Evolutionary conservation across 306 rosid species (phyloP).

Genomic region (Quercus aquifolioides): DNA sequence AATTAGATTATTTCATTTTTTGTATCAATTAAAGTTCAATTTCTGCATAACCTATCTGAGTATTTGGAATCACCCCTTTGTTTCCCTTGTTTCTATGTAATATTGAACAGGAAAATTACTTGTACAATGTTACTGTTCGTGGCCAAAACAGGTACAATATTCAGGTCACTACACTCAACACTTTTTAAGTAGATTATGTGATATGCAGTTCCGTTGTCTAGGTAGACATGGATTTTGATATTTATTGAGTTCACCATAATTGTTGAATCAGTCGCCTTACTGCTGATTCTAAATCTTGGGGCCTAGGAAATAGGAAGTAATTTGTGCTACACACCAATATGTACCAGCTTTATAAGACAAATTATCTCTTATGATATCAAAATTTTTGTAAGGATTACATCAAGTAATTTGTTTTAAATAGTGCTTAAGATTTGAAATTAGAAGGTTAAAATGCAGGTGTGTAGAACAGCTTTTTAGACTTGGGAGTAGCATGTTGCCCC

Average conservation of each 20-base stretch:
- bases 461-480: not conserved
- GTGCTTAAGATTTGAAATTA: not conserved
- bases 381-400: not conserved
- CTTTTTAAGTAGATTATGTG: not conserved
- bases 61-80: not conserved
- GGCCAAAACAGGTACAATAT: not conserved
- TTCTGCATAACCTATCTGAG: not conserved
- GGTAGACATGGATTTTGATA: not conserved
- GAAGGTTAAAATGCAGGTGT: not conserved
- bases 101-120: constrained; percentile 3
- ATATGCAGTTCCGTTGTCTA: not conserved
- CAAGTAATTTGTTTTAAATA: not conserved
- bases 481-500: not conserved
- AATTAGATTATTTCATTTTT: constrained; percentile 2
- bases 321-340: not conserved
- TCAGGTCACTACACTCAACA: not conserved
- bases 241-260: not conserved
- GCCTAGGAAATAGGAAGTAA: not conserved
- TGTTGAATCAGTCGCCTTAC: not conserved
- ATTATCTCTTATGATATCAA: not conserved
- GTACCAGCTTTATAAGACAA: not conserved
- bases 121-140: not conserved
- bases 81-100: not conserved
- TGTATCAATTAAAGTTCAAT: not conserved
- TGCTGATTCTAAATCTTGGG: not conserved